phyloP scores from a whole-genome alignment of 2,329 filamentous ascomycete genomes.

The Alternaria hordeiaustralica region DNA sequence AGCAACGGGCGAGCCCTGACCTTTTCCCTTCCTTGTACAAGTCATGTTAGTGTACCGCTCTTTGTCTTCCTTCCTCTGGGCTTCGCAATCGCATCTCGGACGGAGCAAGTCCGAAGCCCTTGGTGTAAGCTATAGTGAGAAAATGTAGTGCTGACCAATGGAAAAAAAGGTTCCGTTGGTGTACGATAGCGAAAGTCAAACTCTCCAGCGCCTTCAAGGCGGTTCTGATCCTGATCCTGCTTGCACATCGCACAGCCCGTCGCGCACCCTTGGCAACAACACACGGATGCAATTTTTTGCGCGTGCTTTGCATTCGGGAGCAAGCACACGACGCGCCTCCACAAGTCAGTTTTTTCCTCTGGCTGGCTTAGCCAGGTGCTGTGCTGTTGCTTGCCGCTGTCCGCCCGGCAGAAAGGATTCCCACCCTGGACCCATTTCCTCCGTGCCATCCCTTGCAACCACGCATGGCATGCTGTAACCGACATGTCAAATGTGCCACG shows the following conservation, averaged over 20 bases:
- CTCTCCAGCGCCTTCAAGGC: neutral
- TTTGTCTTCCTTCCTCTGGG: neutral
- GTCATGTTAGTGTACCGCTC: conserved; percentile 3
- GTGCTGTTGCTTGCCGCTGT: conserved; percentile 1
- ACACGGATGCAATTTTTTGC: neutral
- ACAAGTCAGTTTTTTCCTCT: neutral
- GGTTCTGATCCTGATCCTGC: neutral
- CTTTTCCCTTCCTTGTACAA: conserved; percentile 3
- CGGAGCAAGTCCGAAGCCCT: neutral
- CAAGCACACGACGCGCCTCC: conserved; percentile 2
- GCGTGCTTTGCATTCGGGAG: neutral
- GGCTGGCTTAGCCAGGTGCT: neutral
- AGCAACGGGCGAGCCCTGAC: conserved; percentile 3
- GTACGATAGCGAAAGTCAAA: neutral
- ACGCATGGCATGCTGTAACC: conserved; percentile 2
- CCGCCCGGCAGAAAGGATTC: conserved; percentile 6
- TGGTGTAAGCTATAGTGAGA: neutral
- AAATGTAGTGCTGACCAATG: neutral
- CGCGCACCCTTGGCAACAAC: neutral
- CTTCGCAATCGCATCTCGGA: conserved; percentile 3
- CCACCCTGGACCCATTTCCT: conserved; percentile 14
- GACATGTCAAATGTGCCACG: conserved; percentile 6
- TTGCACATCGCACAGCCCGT: neutral
- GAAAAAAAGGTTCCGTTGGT: neutral
- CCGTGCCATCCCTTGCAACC: conserved; percentile 8